These are phyloP conservation scores for Balansia obtecta DNA, from an alignment of 2,329 filamentous ascomycete species.

Conservation along the genomic window DNA sequence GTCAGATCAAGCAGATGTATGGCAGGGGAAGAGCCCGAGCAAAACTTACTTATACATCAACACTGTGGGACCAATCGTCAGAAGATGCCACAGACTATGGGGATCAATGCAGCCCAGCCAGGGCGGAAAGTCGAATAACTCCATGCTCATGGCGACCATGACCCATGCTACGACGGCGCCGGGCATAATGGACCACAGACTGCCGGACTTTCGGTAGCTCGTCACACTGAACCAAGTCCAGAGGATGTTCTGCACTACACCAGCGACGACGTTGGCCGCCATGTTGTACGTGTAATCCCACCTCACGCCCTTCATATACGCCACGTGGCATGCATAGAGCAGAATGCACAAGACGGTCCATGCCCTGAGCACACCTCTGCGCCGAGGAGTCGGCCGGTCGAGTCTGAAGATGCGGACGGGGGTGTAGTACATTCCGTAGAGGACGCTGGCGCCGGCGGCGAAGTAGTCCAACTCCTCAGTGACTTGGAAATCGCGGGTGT, in stretches of 20 bases:
- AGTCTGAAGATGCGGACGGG: slow-evolving; percentile 73
- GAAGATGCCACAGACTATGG: slow-evolving; percentile 90
- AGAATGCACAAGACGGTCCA: slow-evolving; percentile 65
- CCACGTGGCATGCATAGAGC: slow-evolving; percentile 66
- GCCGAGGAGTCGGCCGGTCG: slow-evolving; percentile 40
- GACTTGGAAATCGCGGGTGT: slow-evolving; percentile 70
- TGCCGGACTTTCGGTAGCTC: slow-evolving; percentile 58
- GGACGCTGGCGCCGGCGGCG: slow-evolving; percentile 74
- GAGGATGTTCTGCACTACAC: slow-evolving; percentile 66
- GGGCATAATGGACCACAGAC: slow-evolving; percentile 78
- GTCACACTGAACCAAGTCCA: slow-evolving; percentile 77
- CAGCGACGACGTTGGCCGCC: slow-evolving; percentile 79
- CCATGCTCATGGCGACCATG: slow-evolving; percentile 85
- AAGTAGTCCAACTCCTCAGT: slow-evolving; percentile 98
- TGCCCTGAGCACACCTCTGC: slow-evolving; percentile 43
- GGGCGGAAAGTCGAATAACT: slow-evolving; percentile 88
- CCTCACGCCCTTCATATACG: slow-evolving; percentile 69
- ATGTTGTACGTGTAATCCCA: slow-evolving; percentile 99
- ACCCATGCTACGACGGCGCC: slow-evolving; percentile 87
- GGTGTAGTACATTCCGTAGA: slow-evolving; percentile 85
- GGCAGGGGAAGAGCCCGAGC: neutral
- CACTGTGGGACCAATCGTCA: slow-evolving; percentile 76
- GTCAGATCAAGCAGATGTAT: neutral
- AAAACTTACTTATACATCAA: slow-evolving; percentile 89
- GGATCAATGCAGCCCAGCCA: slow-evolving; percentile 75